Conservation (phyloP, 306 rosid species). For the Elaeagnus macrophylla region DNA sequence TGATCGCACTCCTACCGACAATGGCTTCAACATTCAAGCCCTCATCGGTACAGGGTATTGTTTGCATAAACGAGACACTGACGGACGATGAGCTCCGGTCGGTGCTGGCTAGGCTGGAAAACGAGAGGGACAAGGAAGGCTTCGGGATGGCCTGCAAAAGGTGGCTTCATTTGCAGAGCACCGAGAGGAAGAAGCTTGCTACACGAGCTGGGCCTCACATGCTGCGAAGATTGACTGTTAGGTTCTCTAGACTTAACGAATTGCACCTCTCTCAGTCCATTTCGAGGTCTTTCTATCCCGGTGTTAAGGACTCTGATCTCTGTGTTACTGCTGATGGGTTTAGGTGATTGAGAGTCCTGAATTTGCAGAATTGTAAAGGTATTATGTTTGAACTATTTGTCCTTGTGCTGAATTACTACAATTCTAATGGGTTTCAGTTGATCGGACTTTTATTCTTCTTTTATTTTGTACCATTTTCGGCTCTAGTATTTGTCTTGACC, state of each 20-base stretch:
- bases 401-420: neutral
- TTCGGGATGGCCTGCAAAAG: conserved; percentile 82
- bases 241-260: conserved; percentile 63
- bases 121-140: conserved; percentile 61
- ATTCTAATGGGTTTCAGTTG: neutral
- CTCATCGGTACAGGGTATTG: conserved; percentile 9
- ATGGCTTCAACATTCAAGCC: conserved; percentile 32
- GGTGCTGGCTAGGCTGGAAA: conserved; percentile 47
- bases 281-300: conserved; percentile 92
- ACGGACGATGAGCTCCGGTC: conserved; percentile 79
- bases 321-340: conserved; percentile 62
- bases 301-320: conserved; percentile 79
- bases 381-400: neutral
- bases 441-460: neutral
- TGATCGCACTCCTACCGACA: neutral
- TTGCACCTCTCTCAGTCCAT: conserved; percentile 71
- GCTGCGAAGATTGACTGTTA: conserved; percentile 71
- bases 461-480: no score
- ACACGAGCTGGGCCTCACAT: conserved; percentile 87
- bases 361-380: conserved; percentile 78
- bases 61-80: conserved; percentile 52
- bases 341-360: conserved; percentile 55
- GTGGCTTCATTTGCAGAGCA: conserved; percentile 85
- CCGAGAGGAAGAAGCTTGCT: conserved; percentile 73
- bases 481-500: no score